Base-by-base conservation (phyloP, 2,329 filamentous ascomycete genomes). In the Nothophoma quercina region DNA sequence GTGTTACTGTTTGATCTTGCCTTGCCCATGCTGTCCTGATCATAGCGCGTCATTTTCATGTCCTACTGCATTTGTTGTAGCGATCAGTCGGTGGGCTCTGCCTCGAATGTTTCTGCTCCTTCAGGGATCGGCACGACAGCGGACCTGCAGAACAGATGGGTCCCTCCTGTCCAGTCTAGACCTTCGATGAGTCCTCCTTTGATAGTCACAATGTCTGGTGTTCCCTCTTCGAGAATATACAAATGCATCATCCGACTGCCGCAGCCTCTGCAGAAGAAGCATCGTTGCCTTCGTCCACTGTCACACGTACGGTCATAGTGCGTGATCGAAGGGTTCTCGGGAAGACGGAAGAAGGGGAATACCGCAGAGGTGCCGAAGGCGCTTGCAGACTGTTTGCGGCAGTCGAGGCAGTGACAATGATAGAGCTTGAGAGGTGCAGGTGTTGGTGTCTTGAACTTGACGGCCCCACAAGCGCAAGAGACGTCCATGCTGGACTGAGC, bases 91-190 rank as follows among this genome's bases (percentile, higher is more conserved):
- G 28, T 52, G 36, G 83, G 83, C 49, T 83, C 81, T 51, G 83
- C 84, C 12, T 81, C 79, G 67, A 83, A 81, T 5, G 75, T 71
- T 73, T 87, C 84, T 22, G 80, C 81, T 8, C 85, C 83, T 62
- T 88, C 85, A 2, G 87, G 87, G 57, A 90, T 88, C 26, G 86
- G 83, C 15, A 89, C 79, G 78, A 90, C 86, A 60, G 87, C 87
- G 33, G 79, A 81, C 63, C 84, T 85, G 16, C 85, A 87, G 83
- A 85, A 89, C 62, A 90, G 85, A 75, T 90, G 87, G 58, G 84
- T 83, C 8, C 56, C 53, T 51, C 54, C 56, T 29, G 32, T 58
- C 65, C 63, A 69, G 5, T 70, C 57, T 16, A 90, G 74, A 1
- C 82, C 85, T 5, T 85, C 81, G 36, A 90, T 78, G 64, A 87